Base-by-base conservation (phyloP, 2,329 filamentous ascomycete genomes). In the Colletotrichum brevisporum region DNA sequence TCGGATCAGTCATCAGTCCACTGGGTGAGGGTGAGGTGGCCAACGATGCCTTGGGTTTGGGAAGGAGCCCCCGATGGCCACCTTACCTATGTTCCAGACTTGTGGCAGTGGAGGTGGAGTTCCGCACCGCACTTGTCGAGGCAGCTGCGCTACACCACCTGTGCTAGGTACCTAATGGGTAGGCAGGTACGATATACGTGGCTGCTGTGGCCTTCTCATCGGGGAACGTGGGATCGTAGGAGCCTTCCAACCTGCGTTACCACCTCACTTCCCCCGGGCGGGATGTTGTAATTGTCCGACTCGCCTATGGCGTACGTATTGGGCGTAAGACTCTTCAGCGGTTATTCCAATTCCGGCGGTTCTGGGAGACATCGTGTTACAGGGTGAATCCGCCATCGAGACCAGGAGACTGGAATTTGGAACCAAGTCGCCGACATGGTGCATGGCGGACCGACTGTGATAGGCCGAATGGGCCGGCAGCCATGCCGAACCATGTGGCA, bases 331-430 rank as follows among this genome's bases (percentile, higher is more conserved):
- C 39, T 39, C 48, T 21, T 43, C 24, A 41, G 21, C 18, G 56
- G 10, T 55, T 56, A 67, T 26, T 21, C 67, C 67, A 60, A 52
- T 12, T 69, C 67, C 67, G 67, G 67, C 51, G 67, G 56, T 67
- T 18, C 31, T 52, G 55, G n/a, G 9, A 61, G 62, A 69, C 62
- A 53, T 56, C 24, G 43, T 58, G 51, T 36, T 12, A 66, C 60
- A 59, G 5, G 21, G 45, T 24, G 21, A 54, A 56, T 12, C 48
- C 18, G 9, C 13, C 31, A 18, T 21, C 53, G 39, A 48, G n/a
- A 26, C 24, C 45, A 58, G 24, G 59, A 13, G 52, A 27, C 47
- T 26, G 43, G 50, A 36, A 36, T 36, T 36, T 36, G 31, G 31
- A 36, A 36, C 8, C 8, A 10, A 36, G 31, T 36, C 31, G 31